These are phyloP conservation scores for Lachnellula arida DNA, from an alignment of 2,329 filamentous ascomycete species.

Conservation along the genomic window DNA sequence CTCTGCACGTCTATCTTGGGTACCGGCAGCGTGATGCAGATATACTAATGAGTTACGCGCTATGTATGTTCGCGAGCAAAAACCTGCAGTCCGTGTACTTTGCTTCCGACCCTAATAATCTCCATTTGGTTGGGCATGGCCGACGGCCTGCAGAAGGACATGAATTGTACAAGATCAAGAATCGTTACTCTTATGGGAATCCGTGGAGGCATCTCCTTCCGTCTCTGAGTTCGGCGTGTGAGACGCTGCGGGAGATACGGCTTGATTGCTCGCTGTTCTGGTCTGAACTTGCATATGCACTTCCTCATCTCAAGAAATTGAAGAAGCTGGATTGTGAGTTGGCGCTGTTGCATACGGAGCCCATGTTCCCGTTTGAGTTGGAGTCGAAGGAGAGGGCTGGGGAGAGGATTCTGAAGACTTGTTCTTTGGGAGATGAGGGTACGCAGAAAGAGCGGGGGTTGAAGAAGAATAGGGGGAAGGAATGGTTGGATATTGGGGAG, in stretches of 20 bases:
- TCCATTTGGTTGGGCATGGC: neutral
- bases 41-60: neutral
- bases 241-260: slow-evolving; percentile 2
- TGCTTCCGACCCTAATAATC: slow-evolving; percentile 2
- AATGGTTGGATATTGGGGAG: slow-evolving; percentile 1
- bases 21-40: neutral
- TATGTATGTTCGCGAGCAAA: slow-evolving; percentile 1
- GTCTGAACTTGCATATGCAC: slow-evolving; percentile 3
- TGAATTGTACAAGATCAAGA: slow-evolving; percentile 2
- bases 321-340: slow-evolving; percentile 6
- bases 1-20: slow-evolving; percentile 3
- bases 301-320: slow-evolving; percentile 2
- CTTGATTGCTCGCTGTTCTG: slow-evolving; percentile 6
- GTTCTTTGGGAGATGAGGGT: neutral
- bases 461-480: slow-evolving; percentile 4
- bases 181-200: neutral
- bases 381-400: neutral
- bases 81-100: slow-evolving; percentile 2
- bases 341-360: slow-evolving; percentile 2
- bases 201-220: slow-evolving; percentile 5
- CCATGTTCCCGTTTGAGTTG: neutral
- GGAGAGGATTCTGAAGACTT: neutral
- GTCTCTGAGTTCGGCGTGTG: neutral
- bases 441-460: neutral
- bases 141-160: slow-evolving; percentile 1